These are phyloP conservation scores for Apiospora sp. DNA, from an alignment of 2,329 filamentous ascomycete species.

Conservation along the genomic window DNA sequence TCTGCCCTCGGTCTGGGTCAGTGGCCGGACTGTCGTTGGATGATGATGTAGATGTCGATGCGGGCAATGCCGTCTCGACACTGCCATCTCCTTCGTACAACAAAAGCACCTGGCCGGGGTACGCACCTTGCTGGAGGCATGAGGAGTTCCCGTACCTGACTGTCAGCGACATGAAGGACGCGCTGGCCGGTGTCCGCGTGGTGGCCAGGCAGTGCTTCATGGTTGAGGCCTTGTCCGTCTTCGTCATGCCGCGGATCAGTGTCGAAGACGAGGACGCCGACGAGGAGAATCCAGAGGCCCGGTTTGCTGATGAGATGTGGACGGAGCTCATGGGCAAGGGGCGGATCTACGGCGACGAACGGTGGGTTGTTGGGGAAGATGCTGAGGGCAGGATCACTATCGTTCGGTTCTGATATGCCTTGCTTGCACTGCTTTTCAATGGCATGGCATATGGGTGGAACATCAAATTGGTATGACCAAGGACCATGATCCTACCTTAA, in stretches of 20 bases:
- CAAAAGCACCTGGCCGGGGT: conserved; percentile 38
- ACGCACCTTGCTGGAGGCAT: conserved; percentile 62
- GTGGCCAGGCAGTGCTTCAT: conserved; percentile 56
- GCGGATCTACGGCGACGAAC: conserved; percentile 65
- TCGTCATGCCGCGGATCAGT: conserved; percentile 49
- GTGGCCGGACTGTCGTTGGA: conserved; percentile 34
- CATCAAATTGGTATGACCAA: not conserved
- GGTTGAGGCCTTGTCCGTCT: conserved; percentile 54
- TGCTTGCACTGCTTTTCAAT: not conserved
- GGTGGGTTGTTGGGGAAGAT: conserved; percentile 69
- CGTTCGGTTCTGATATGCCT: conserved; percentile 53
- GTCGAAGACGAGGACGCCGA: conserved; percentile 38
- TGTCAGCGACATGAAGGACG: conserved; percentile 54
- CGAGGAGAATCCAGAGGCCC: conserved; percentile 44
- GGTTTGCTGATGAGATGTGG: conserved; percentile 55
- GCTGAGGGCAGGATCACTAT: conserved; percentile 58
- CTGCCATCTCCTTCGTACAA: not conserved
- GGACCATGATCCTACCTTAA: not conserved
- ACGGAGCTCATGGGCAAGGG: conserved; percentile 59
- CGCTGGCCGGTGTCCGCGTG: conserved; percentile 52
- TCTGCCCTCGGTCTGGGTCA: conserved; percentile 53
- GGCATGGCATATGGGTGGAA: not conserved
- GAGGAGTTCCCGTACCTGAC: conserved; percentile 61
- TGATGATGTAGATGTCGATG: not conserved
- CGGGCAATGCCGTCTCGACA: conserved; percentile 22